Conservation (phyloP, 2,329 filamentous ascomycete species). For the Penicillium sp. region DNA sequence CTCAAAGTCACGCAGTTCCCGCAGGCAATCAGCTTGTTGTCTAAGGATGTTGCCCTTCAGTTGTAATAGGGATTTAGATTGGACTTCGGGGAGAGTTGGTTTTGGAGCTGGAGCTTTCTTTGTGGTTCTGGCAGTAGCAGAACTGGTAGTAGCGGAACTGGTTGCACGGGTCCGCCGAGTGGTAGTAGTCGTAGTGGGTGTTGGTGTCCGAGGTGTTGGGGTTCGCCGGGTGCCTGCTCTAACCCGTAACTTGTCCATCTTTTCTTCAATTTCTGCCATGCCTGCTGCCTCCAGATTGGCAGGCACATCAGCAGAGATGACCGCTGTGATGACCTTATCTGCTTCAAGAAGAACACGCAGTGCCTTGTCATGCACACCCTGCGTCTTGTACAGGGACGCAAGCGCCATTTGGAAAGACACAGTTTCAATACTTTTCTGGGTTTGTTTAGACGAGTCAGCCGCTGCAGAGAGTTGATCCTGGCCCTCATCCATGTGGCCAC, state of each 20-base stretch:
- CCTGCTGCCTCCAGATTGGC: constrained; percentile 29
- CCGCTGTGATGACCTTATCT: constrained; percentile 44
- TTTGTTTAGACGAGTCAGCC: constrained; percentile 51
- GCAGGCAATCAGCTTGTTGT: constrained; percentile 51
- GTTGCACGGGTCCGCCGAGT: constrained; percentile 33
- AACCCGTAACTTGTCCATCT: constrained; percentile 45
- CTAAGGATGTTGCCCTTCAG: constrained; percentile 51
- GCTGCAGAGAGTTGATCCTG: constrained; percentile 60
- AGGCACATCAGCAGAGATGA: constrained; percentile 37
- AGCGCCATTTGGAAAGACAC: constrained; percentile 49
- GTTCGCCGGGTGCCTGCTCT: constrained; percentile 26
- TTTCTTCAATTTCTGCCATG: constrained; percentile 40
- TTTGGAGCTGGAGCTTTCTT: constrained; percentile 21
- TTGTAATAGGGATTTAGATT: constrained; percentile 41
- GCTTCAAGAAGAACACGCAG: constrained; percentile 50
- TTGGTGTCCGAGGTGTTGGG: constrained; percentile 25
- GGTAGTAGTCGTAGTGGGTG: constrained; percentile 22
- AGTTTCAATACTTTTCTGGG: constrained; percentile 52
- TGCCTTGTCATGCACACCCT: constrained; percentile 49
- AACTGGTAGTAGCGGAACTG: constrained; percentile 24
- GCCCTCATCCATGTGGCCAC: constrained; percentile 51
- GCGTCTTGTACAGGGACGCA: constrained; percentile 48
- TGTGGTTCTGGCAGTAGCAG: constrained; percentile 20
- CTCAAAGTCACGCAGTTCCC: constrained; percentile 51
- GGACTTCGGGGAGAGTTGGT: constrained; percentile 22